phyloP scores from a whole-genome alignment of 176 grass and related monocot genomes.

The Oryza meridionalis region DNA sequence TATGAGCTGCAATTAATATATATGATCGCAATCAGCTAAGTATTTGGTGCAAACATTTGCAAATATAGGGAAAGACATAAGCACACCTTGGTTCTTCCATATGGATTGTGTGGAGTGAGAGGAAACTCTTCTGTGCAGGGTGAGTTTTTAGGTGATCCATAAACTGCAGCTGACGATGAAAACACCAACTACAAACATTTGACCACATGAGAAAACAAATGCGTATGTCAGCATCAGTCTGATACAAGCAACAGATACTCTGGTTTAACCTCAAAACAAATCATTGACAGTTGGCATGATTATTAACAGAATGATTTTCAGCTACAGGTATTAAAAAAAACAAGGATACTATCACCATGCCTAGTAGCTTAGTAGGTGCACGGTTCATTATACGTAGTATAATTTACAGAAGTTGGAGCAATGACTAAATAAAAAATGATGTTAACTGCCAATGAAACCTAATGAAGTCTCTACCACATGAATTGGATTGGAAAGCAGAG shows the following conservation, averaged over 20 bases:
- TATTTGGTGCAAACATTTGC: conserved; percentile 7
- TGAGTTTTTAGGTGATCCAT: conserved; percentile 86
- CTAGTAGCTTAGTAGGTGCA: background rate
- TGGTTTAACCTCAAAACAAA: conserved; percentile 33
- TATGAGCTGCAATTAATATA: conserved; percentile 70
- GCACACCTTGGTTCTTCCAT: conserved; percentile 89
- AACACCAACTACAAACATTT: conserved; percentile 87
- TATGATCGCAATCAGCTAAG: conserved; percentile 49
- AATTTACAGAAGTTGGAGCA: background rate
- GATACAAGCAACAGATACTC: conserved; percentile 13
- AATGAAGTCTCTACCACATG: background rate
- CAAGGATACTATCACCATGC: conserved; percentile 3
- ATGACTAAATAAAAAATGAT: background rate
- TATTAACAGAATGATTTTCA: background rate
- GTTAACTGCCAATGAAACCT: conserved; percentile 3
- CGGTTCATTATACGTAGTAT: background rate
- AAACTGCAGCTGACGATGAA: conserved; percentile 95
- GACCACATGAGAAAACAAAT: conserved; percentile 20
- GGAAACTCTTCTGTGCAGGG: conserved; percentile 94
- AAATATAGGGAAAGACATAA: conserved; percentile 37
- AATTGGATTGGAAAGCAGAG: background rate
- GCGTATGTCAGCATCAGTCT: conserved; percentile 15
- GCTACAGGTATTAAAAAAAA: conserved; percentile 14
- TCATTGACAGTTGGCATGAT: background rate
- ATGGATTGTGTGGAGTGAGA: conserved; percentile 85